These are phyloP conservation scores for Tillandsia fasciculata DNA, from an alignment of 176 grass and related monocot genomes.

Conservation along the genomic window DNA sequence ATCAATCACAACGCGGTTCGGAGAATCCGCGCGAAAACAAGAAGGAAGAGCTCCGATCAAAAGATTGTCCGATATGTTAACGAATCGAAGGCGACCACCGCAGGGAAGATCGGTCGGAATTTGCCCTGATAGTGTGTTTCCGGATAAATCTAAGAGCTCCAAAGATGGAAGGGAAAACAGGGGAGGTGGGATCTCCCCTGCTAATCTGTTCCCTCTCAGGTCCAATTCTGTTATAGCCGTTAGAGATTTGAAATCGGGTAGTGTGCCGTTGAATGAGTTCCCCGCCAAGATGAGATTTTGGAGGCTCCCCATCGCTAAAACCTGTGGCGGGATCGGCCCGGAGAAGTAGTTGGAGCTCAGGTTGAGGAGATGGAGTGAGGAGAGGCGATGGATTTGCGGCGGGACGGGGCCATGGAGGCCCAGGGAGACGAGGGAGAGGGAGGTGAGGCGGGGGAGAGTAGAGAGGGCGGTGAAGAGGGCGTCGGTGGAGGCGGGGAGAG, in stretches of 20 bases:
- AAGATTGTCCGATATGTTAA: constrained; percentile 75
- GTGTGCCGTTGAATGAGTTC: constrained; percentile 56
- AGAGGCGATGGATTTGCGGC: constrained; percentile 55
- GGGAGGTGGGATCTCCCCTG: constrained; percentile 50
- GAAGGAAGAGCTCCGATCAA: constrained; percentile 50
- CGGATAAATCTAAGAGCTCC: constrained; percentile 50
- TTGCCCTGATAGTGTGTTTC: constrained; percentile 53
- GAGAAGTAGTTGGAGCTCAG: constrained; percentile 68
- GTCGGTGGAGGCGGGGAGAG: constrained; percentile 54
- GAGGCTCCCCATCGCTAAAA: constrained; percentile 47
- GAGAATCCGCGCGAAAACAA: constrained; percentile 53
- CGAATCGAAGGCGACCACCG: constrained; percentile 33
- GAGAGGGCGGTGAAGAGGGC: constrained; percentile 85
- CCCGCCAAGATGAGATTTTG: constrained; percentile 50
- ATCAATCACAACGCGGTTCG: constrained; percentile 35
- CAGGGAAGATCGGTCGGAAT: constrained; percentile 37
- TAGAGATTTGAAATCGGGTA: constrained; percentile 42
- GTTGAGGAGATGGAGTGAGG: constrained; percentile 48
- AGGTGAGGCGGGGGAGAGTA: constrained; percentile 28
- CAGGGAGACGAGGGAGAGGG: constrained; percentile 49
- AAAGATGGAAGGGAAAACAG: constrained; percentile 64
- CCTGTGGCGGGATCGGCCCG: constrained; percentile 32
- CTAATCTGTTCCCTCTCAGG: constrained; percentile 39
- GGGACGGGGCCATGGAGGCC: constrained; percentile 64
- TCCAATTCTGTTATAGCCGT: constrained; percentile 56